Conservation (phyloP, 2,329 filamentous ascomycete species). For the Dryadomyces quercivorus region DNA sequence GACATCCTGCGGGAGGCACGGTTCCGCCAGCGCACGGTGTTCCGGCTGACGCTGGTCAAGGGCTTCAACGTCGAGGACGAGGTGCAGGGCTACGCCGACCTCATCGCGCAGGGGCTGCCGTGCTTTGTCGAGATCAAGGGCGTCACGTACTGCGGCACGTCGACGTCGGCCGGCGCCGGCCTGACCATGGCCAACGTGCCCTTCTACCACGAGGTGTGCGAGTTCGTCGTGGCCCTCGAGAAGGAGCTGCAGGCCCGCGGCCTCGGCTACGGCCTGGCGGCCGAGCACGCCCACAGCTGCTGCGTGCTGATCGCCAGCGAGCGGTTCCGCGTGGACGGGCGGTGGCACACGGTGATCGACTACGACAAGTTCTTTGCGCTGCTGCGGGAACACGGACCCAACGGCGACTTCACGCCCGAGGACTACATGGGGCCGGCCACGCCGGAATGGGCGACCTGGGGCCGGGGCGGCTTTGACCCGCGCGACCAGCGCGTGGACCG, state of each 20-base stretch:
- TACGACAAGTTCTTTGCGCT: conserved; percentile 81
- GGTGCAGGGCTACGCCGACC: conserved; percentile 75
- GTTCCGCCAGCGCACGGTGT: conserved; percentile 81
- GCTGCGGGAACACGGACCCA: conserved; percentile 53
- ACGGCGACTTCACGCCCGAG: conserved; percentile 68
- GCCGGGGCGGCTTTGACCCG: conserved; percentile 88
- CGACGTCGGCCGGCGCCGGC: conserved; percentile 69
- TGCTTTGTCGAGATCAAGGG: conserved; percentile 95
- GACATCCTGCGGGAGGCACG: conserved; percentile 79
- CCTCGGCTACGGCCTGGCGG: conserved; percentile 78
- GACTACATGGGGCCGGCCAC: conserved; percentile 82
- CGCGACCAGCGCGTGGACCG: conserved; percentile 76
- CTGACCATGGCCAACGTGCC: conserved; percentile 96
- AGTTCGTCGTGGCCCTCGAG: conserved; percentile 69
- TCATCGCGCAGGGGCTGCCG: conserved; percentile 75
- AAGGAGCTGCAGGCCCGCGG: conserved; percentile 55
- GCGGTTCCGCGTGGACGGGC: conserved; percentile 62
- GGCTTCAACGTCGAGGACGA: conserved; percentile 97
- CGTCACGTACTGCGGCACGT: conserved; percentile 91
- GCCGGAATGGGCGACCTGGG: conserved; percentile 91
- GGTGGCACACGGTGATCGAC: conserved; percentile 87
- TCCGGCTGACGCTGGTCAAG: conserved; percentile 89
- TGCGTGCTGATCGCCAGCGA: conserved; percentile 78
- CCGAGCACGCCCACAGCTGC: conserved; percentile 91
- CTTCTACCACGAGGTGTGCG: conserved; percentile 81